Evolutionary conservation across 78 protist genomes (phyloP).

Genomic region (Thecamonas trahens): DNA sequence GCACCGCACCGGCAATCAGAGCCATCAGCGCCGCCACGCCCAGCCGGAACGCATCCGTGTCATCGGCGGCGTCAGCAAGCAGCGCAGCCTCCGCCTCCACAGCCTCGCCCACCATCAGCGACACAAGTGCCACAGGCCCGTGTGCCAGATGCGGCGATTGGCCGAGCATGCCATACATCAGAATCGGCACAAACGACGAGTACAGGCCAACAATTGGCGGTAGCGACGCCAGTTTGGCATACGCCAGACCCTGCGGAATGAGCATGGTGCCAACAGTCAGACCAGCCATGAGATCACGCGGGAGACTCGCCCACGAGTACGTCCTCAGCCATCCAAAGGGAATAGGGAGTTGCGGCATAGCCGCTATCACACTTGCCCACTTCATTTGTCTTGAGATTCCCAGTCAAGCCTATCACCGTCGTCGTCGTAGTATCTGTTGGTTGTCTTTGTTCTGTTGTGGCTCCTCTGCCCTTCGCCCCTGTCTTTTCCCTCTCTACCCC

Average conservation of each 20-base stretch:
- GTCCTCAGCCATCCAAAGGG: background rate
- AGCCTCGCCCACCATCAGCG: conserved; percentile 23
- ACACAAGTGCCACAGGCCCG: conserved; percentile 37
- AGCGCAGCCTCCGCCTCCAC: too few relatives aligned
- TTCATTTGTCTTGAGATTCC: too few relatives aligned
- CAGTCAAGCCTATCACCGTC: too few relatives aligned
- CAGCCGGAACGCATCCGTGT: too few relatives aligned
- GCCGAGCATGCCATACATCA: conserved; percentile 28
- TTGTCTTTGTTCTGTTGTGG: too few relatives aligned
- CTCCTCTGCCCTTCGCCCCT: too few relatives aligned
- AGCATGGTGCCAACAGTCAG: conserved; percentile 10
- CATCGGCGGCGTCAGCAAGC: too few relatives aligned
- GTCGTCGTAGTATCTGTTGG: too few relatives aligned
- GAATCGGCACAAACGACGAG: conserved; percentile 23
- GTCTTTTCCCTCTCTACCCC: too few relatives aligned
- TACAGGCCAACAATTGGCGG: conserved; percentile 35
- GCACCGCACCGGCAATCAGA: conserved; percentile 7
- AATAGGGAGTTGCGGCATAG: too few relatives aligned
- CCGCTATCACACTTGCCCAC: too few relatives aligned
- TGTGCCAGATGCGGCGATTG: conserved; percentile 8
- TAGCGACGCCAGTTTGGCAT: conserved; percentile 7
- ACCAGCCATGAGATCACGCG: conserved; percentile 6
- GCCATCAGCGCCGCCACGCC: too few relatives aligned
- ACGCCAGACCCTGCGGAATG: conserved; percentile 17
- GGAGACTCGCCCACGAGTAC: background rate